Base-by-base conservation (phyloP, 1,139 yeast species). In the Saccharomycopsis hybrid region DNA sequence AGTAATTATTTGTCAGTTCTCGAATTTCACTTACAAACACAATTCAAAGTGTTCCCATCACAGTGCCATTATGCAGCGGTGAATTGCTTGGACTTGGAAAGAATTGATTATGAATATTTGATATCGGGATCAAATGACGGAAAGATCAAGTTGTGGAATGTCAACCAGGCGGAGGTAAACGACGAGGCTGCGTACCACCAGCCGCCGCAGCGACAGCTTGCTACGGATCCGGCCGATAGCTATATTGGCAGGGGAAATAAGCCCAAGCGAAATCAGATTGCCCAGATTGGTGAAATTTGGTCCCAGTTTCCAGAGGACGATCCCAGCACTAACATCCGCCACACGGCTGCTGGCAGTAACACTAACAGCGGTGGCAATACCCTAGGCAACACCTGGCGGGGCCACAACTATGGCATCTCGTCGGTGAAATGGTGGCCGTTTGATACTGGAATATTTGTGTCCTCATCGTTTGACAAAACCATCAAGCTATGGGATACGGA, bases 401-500 rank as follows among this genome's bases (percentile, higher is more conserved):
- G 57, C 62, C 97, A 90, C 62, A 65, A 68, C 29, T 88, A 74
- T 62, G 96, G 96, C 0, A 71, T 89, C 0, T 84, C 95, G 0
- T 69, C 78, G 13, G 71, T 87, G 1, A 73, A 76, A 59, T 90
- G 97, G 97, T 90, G 95, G 92, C 90, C 95, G 0, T 71, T 71
- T 49, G 97, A 90, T 63, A 80, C 82, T 29, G 97, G 96, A 1
- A 74, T 90, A 80, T 89, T 89, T 67, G 74, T 88, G 8, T 76
- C 89, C 2, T 80, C 89, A 0, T 86, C 96, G 0, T 87, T 82
- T 62, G 97, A 90, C 62, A 80, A 78, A 54, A 74, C 79, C 0
- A 77, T 89, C 31, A 85, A 83, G 55, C 72, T 88, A 0, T 90
- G 96, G 95, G 96, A 88, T 61, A 76, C 96, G 0, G 76, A 76